A percentile compares a stretch with the other conserved stretches of the same genome.
Conservation (phyloP, 257 asterid species). For the Mitragyna speciosa region DNA sequence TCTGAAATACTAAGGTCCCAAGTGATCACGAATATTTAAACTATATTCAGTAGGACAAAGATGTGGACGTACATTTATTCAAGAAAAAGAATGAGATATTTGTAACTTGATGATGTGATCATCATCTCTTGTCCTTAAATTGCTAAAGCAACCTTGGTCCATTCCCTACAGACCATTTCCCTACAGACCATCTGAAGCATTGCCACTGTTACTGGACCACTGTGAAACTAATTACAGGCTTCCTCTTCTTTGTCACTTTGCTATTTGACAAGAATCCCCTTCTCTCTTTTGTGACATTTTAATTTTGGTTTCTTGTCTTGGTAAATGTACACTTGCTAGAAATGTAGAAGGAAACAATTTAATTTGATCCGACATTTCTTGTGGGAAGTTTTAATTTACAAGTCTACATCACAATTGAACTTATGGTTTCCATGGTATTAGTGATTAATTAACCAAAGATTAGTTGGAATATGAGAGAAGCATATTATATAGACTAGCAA, state of each 20-base stretch:
- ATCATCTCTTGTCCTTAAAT: slow-evolving; percentile 21
- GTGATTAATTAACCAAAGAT: too few species aligned
- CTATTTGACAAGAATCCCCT: neutral
- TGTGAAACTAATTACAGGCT: neutral
- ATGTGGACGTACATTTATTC: slow-evolving; percentile 25
- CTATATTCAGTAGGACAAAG: slow-evolving; percentile 8
- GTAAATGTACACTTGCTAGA: neutral
- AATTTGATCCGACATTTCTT: too few species aligned
- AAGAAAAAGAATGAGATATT: slow-evolving; percentile 24
- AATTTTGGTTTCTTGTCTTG: neutral
- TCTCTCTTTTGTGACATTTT: neutral
- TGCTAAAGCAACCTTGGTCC: neutral
- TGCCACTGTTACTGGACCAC: neutral
- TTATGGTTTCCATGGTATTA: too few species aligned
- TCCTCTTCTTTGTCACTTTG: neutral
- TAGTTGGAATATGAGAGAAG: too few species aligned
- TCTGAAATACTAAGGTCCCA: neutral
- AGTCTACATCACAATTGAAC: too few species aligned
- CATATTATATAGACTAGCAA: too few species aligned
- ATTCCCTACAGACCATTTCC: neutral
- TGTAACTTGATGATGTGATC: slow-evolving; percentile 15
- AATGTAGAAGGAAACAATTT: neutral
- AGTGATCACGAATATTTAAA: neutral
- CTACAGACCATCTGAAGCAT: neutral
- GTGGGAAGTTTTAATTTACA: too few species aligned